Evolutionary conservation across 139 green algal species (phyloP).

Genomic region (Gonium pectorale): DNA sequence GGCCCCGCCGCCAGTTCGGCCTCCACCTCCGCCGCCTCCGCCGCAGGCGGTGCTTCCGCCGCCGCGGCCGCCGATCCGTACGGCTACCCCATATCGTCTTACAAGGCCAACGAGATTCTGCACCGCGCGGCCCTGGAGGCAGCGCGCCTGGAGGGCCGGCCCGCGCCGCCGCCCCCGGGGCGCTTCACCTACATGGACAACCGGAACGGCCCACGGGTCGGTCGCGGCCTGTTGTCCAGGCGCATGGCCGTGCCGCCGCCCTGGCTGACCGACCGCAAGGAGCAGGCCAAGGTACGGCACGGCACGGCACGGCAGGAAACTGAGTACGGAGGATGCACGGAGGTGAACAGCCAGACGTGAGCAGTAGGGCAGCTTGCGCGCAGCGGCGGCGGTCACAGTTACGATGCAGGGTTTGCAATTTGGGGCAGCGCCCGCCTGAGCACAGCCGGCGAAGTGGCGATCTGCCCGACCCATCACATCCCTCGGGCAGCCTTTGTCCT

Average conservation of each 20-base stretch:
- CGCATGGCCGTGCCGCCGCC: neutral
- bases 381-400: no score
- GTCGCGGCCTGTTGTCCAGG: neutral
- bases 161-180: slow-evolving; percentile 1
- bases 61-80: slow-evolving; percentile 1
- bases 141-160: neutral
- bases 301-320: no score
- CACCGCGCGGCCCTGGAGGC: slow-evolving; percentile 23
- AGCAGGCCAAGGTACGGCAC: slow-evolving; percentile 17
- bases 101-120: slow-evolving; percentile 6
- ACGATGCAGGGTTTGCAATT: neutral
- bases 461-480: no score
- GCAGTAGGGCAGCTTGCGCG: no score
- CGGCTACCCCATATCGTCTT: slow-evolving; percentile 7
- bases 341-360: neutral
- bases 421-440: no score
- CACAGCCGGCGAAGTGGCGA: no score
- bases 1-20: neutral
- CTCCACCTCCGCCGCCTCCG: neutral
- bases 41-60: no score
- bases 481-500: no score
- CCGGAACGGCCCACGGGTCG: slow-evolving; percentile 5
- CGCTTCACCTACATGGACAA: slow-evolving; percentile 22
- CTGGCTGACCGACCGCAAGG: neutral
- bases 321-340: no score